Evolutionary conservation across 2,329 filamentous ascomycete genomes (phyloP).

Genomic region (Polytolypa hystricis): DNA sequence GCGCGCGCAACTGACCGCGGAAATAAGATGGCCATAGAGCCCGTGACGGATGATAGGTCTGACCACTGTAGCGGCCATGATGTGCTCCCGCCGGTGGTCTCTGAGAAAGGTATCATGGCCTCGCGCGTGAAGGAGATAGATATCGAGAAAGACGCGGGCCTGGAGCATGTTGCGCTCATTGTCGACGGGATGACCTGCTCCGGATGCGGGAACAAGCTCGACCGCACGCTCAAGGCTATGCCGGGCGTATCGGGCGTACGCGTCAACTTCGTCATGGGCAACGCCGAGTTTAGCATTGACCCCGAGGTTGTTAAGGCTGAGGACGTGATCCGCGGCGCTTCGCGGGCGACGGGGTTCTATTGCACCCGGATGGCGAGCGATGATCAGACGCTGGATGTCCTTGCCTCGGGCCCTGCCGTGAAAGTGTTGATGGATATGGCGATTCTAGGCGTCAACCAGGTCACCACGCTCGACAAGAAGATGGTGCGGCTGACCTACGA

Average conservation of each 20-base stretch:
- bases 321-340: slow-evolving; percentile 12
- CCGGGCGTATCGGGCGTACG: slow-evolving; percentile 11
- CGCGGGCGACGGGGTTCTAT: slow-evolving; percentile 13
- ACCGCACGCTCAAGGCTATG: slow-evolving; percentile 10
- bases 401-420: slow-evolving; percentile 7
- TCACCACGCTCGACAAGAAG: slow-evolving; percentile 22
- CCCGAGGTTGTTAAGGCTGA: slow-evolving; percentile 25
- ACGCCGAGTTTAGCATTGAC: slow-evolving; percentile 28
- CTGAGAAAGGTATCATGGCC: no score
- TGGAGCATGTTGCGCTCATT: slow-evolving; percentile 48
- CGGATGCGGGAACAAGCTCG: slow-evolving; percentile 16
- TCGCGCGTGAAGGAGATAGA: no score
- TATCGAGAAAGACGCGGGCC: no score
- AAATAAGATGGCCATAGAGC: no score
- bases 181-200: slow-evolving; percentile 62
- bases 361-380: slow-evolving; percentile 9
- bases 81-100: no score
- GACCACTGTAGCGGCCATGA: no score
- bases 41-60: no score
- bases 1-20: no score
- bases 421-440: no score
- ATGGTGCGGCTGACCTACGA: slow-evolving; percentile 37
- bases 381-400: slow-evolving; percentile 12
- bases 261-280: slow-evolving; percentile 13
- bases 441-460: slow-evolving; percentile 7